Evolutionary conservation across 805 yeast species (phyloP).

Genomic region (Pichia thaimueangensis): DNA sequence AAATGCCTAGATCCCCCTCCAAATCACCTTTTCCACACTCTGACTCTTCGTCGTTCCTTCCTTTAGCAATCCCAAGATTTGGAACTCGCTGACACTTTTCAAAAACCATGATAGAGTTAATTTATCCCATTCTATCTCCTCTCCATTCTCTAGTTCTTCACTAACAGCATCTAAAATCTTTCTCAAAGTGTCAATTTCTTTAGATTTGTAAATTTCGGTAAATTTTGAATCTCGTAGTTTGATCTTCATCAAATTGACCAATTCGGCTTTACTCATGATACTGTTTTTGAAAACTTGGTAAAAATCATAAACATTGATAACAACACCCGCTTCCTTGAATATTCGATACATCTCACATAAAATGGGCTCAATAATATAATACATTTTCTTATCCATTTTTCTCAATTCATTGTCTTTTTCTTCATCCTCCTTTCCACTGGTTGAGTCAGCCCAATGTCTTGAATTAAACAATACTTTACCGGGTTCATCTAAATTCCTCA

Average conservation of each 20-base stretch:
- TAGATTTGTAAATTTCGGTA: not conserved
- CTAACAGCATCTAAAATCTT: constrained; percentile 8
- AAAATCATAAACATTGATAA: constrained; percentile 33
- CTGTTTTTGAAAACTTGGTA: constrained; percentile 33
- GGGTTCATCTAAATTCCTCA: constrained; percentile 38
- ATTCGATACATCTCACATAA: constrained; percentile 54
- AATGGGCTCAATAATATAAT: constrained; percentile 40
- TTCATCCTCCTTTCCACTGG: too few species aligned
- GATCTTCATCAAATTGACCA: constrained; percentile 15
- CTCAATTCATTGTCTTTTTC: not conserved
- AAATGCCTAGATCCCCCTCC: constrained; percentile 62
- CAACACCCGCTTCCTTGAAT: constrained; percentile 72
- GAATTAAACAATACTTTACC: constrained; percentile 25
- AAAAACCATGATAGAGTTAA: constrained; percentile 65
- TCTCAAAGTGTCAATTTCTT: constrained; percentile 2
- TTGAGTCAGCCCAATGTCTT: constrained; percentile 18
- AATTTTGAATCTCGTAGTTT: constrained; percentile 4
- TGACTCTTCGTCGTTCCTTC: constrained; percentile 58
- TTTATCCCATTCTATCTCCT: constrained; percentile 52
- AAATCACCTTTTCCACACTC: constrained; percentile 58
- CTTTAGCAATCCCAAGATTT: constrained; percentile 60
- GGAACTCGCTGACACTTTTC: constrained; percentile 66
- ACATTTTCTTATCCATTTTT: constrained; percentile 23
- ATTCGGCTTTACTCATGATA: constrained; percentile 14
- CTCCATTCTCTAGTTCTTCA: constrained; percentile 27